phyloP scores from a whole-genome alignment of 176 grass and related monocot species.

The Zea mays region Zm-B73-REFERENCE-NAM-5.0 NC_050102.1:28312501-28313000 shows the following conservation, averaged over 20 bases:
- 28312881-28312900: slow-evolving; percentile 56
- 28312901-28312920: slow-evolving; percentile 66
- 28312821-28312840: slow-evolving; percentile 66
- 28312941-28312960: slow-evolving; percentile 59
- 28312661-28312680: slow-evolving; percentile 63
- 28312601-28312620: slow-evolving; percentile 70
- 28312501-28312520: slow-evolving; percentile 42
- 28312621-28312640: slow-evolving; percentile 67
- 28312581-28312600: slow-evolving; percentile 75
- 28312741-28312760: slow-evolving; percentile 5
- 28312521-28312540: slow-evolving; percentile 58
- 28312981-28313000: slow-evolving; percentile 51
- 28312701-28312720: slow-evolving; percentile 55
- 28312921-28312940: slow-evolving; percentile 84
- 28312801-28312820: slow-evolving; percentile 77
- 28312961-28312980: slow-evolving; percentile 71
- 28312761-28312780: slow-evolving; percentile 58
- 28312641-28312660: slow-evolving; percentile 54
- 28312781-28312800: slow-evolving; percentile 64
- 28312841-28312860: slow-evolving; percentile 75
- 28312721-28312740: slow-evolving; percentile 1
- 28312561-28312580: slow-evolving; percentile 68
- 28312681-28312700: slow-evolving; percentile 58
- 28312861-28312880: slow-evolving; percentile 74
- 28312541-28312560: slow-evolving; percentile 55